These are phyloP conservation scores for Eimeria necatrix DNA, from an alignment of 169 alveolate species.

Conservation along the genomic window DNA sequence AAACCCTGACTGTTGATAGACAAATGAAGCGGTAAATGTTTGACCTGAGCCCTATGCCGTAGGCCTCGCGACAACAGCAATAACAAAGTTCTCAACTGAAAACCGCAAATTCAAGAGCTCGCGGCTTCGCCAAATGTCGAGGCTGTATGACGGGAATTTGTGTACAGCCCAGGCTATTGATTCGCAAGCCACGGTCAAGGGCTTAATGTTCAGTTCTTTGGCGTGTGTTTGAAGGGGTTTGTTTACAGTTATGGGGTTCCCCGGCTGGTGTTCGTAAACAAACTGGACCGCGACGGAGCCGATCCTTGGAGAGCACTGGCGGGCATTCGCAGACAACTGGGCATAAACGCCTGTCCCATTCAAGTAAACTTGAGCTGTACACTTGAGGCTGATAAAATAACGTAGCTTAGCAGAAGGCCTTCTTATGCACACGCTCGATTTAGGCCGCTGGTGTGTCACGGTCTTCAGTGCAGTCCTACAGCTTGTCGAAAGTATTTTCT, in stretches of 20 bases:
- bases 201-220: background rate
- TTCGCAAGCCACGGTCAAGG: background rate
- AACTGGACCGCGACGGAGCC: conserved; percentile 98
- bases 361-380: conserved; percentile 81
- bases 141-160: too few relatives aligned
- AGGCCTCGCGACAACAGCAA: background rate
- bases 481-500: too few relatives aligned
- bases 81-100: too few relatives aligned
- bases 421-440: too few relatives aligned
- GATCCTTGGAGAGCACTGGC: conserved; percentile 93
- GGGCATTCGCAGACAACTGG: conserved; percentile 93
- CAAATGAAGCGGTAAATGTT: conserved; percentile 94
- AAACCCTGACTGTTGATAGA: conserved; percentile 97
- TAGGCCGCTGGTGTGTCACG: too few relatives aligned
- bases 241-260: conserved; percentile 93
- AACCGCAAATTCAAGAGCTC: too few relatives aligned
- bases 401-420: too few relatives aligned
- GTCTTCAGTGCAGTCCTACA: too few relatives aligned
- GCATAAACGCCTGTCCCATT: conserved; percentile 89
- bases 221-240: background rate
- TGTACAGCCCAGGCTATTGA: too few relatives aligned
- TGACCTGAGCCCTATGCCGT: background rate
- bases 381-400: background rate
- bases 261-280: conserved; percentile 95
- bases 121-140: too few relatives aligned